Evolutionary conservation across 306 rosid species (phyloP).

Genomic region (Cajanus cajan): DNA sequence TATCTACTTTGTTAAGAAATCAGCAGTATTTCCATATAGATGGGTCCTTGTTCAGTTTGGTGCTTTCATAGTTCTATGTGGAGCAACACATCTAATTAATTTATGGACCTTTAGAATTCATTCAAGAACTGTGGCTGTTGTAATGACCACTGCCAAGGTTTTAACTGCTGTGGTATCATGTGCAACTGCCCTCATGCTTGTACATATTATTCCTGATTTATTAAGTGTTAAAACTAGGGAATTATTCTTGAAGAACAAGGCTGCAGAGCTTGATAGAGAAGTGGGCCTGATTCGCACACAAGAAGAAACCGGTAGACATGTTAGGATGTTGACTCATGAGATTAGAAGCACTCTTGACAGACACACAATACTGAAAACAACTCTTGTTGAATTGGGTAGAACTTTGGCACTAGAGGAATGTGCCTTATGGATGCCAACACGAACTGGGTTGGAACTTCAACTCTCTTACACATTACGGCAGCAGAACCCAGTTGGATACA

Average conservation of each 20-base stretch:
- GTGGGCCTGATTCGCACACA: conserved; percentile 80
- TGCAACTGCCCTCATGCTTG: conserved; percentile 80
- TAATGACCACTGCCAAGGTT: conserved; percentile 73
- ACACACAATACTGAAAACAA: conserved; percentile 70
- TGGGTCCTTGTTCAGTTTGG: conserved; percentile 93
- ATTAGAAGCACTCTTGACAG: conserved; percentile 81
- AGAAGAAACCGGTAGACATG: conserved; percentile 85
- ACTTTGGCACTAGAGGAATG: conserved; percentile 94
- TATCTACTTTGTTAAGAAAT: conserved; percentile 78
- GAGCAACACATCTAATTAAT: conserved; percentile 79
- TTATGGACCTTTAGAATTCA: conserved; percentile 68
- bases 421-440: conserved; percentile 98
- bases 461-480: conserved; percentile 90
- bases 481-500: conserved; percentile 87
- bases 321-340: conserved; percentile 80
- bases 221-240: conserved; percentile 79
- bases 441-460: conserved; percentile 93
- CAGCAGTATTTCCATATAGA: conserved; percentile 75
- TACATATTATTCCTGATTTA: conserved; percentile 77
- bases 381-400: conserved; percentile 78
- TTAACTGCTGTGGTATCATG: conserved; percentile 80
- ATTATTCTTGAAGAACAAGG: conserved; percentile 73
- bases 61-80: conserved; percentile 79
- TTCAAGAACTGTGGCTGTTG: conserved; percentile 64
- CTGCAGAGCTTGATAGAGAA: conserved; percentile 82